Evolutionary conservation across 352 stramenopile species (phyloP).

Genomic region (Blastocystis sp.): DNA sequence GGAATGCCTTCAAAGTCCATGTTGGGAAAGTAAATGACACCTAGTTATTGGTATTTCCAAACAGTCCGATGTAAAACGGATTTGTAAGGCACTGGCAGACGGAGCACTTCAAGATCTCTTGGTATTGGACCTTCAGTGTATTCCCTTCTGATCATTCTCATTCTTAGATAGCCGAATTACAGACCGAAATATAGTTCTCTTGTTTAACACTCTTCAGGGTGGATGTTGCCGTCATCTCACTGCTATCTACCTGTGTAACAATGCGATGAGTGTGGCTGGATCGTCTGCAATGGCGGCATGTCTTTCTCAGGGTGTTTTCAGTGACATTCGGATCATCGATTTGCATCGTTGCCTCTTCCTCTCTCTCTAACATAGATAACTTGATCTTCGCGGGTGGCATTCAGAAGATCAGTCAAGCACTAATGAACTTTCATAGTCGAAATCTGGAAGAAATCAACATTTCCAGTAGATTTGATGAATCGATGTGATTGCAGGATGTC

Average conservation of each 20-base stretch:
- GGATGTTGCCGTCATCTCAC: background rate
- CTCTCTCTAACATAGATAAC: background rate
- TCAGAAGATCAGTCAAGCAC: background rate
- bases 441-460: constrained; percentile 39
- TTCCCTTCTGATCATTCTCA: background rate
- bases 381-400: constrained; percentile 22
- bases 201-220: background rate
- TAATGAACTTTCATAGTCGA: constrained; percentile 27
- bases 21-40: background rate
- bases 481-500: background rate
- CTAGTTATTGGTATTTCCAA: constrained; percentile 33
- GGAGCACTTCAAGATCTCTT: background rate
- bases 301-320: background rate
- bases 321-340: background rate
- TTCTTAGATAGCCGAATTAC: constrained; percentile 30
- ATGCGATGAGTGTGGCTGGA: constrained; percentile 8
- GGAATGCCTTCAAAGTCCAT: background rate
- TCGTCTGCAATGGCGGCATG: background rate
- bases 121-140: constrained; percentile 29
- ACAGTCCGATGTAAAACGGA: background rate
- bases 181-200: background rate
- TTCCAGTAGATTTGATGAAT: background rate
- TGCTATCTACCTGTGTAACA: constrained; percentile 19
- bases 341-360: background rate
- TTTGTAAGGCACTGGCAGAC: background rate